Percentiles rank a stretch among this genome's conserved stretches.
Evolutionary conservation across 805 yeast genomes (phyloP).

Genomic region (Kazachstania psychrophila): DNA sequence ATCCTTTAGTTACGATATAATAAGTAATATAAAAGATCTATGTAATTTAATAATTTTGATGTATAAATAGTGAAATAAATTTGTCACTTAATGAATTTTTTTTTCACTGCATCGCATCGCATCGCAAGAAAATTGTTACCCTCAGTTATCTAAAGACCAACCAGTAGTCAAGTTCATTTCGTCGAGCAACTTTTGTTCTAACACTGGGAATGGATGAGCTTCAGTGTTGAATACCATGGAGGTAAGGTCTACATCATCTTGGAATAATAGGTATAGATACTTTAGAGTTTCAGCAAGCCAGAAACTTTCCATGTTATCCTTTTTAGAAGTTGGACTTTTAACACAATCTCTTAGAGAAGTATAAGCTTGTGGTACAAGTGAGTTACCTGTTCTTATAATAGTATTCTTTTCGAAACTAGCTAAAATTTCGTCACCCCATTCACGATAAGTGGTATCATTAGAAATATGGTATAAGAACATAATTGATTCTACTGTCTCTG

Average conservation of each 20-base stretch:
- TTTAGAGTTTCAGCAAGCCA: constrained; percentile 93
- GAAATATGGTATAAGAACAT: constrained; percentile 74
- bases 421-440: constrained; percentile 86
- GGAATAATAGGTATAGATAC: constrained; percentile 72
- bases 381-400: constrained; percentile 34
- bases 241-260: constrained; percentile 59
- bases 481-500: constrained; percentile 86
- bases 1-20: too few species aligned
- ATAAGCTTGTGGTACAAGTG: constrained; percentile 34
- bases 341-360: constrained; percentile 64
- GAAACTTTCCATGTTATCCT: constrained; percentile 81
- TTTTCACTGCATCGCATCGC: constrained; percentile 1
- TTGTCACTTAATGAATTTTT: background rate
- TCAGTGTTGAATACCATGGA: constrained; percentile 80
- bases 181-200: constrained; percentile 21
- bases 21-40: too few species aligned
- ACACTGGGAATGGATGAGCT: constrained; percentile 85
- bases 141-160: constrained; percentile 16
- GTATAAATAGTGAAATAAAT: too few species aligned
- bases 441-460: constrained; percentile 68
- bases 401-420: constrained; percentile 56
- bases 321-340: constrained; percentile 37
- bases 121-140: background rate
- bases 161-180: constrained; percentile 18
- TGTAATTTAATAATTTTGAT: too few species aligned